Evolutionary conservation across 495 filamentous ascomycete species (phyloP), one percentile per base, ranked within the genome.

Genomic region (Lasiosphaeria miniovina): DNA sequence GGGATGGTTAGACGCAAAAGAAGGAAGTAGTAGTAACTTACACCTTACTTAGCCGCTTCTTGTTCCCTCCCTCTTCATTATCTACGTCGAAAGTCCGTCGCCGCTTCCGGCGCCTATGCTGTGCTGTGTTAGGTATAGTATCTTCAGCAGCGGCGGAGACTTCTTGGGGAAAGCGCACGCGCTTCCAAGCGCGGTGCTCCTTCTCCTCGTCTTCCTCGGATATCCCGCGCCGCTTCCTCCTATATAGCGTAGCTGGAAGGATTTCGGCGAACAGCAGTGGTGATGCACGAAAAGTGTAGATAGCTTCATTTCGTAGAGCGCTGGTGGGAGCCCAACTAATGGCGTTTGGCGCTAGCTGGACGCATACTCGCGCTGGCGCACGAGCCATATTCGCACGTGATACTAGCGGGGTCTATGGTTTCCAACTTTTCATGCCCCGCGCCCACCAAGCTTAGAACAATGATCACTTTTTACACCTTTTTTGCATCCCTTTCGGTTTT

Each of bases 91-190:
- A n/a, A 45, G 49, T 34, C 49, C 49, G 49, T 52, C 24, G 49
- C 49, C 49, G 49, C 49, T 52, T 52, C 49, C 49, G 49, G 49
- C 49, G 17, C 49, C 34, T 34, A 17, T 34, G 24, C 49, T 52
- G 49, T 34, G 24, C 11, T 34, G 3, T 52, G 49, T 33, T 52
- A n/a, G 24, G 49, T 32, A 52, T n/a, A 34, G 49, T 32, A 52
- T 52, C 49, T 52, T 52, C 24, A 33, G 49, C 49, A 52, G 49
- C 24, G 49, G 49, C 49, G 11, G 17, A 52, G 49, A 52, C 49
- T 10, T 52, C 31, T 52, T 52, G 3, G 1, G 49, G 17, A 34
- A 34, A 52, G 49, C 49, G 32, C 4, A 52, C 24, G 49, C n/a
- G 49, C 49, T 52, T 52, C 24, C 34, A 33, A 52, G 49, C 49